Base-by-base conservation (phyloP, 2,329 filamentous ascomycete species). In the Zalaria sp. region DNA sequence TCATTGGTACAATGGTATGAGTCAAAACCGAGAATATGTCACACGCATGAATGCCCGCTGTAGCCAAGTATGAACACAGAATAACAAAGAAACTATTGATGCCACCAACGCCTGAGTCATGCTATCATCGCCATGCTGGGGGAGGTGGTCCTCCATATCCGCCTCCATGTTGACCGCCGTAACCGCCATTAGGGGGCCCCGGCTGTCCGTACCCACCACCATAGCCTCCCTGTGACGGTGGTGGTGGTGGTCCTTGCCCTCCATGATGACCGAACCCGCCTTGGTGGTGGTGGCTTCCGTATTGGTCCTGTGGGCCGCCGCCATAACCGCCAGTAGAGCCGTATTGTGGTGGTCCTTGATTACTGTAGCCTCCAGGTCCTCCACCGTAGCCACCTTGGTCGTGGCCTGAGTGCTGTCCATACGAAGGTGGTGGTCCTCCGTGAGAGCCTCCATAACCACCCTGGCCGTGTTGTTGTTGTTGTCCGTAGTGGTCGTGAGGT, bases 91-190 rank as follows among this genome's bases (percentile, higher is more conserved):
- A 18, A 18, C 18, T 18, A 18, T 18, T 18, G 18, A 18, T 18
- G 18, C 18, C 18, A 18, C 18, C 18, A 18, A 18, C 18, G 18
- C 18, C 18, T 18, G 18, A 18, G 18, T 18, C 18, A 32, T 32
- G 7, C n/a, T 32, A 32, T 32, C 29, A 54, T 49, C 49, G 49
- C 53, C 55, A 57, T 18, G 49, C 48, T 11, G 55, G 51, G 34
- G 48, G 49, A 5, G 53, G 50, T 6, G 49, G 51, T 7, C 42
- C 45, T 35, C 47, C 45, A 39, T 50, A 49, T 32, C 39, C 39
- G 37, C 35, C 37, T 10, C 43, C 34, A 29, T 47, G 45, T 27
- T 46, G 36, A 18, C 18, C 18, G 28, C 40, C 38, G 25, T 41
- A 44, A 4, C 42, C 42, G 10, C 38, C 38, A 4, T 40, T 27